Percentiles rank a stretch among this genome's conserved stretches.
These are phyloP conservation scores for Phaeotremella fagi DNA, from an alignment of 768 basidiomycete species.

Conservation along the genomic window DNA sequence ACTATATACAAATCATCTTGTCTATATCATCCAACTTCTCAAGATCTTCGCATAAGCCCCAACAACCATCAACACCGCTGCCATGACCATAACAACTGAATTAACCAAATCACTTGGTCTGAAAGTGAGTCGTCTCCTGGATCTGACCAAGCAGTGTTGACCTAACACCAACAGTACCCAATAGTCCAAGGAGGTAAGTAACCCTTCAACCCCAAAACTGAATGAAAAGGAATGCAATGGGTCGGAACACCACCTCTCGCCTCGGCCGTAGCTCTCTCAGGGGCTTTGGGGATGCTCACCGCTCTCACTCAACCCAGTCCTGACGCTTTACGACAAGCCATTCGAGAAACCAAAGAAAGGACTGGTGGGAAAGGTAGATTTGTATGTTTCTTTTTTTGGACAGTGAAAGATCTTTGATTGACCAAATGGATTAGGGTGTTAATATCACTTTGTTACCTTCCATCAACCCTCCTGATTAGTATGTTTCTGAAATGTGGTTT, in stretches of 20 bases:
- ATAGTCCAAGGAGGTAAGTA: constrained; percentile 36
- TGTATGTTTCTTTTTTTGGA: constrained; percentile 18
- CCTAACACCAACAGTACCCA: constrained; percentile 23
- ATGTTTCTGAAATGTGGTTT: constrained; percentile 45
- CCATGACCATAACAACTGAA: constrained; percentile 32
- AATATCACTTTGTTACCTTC: constrained; percentile 75
- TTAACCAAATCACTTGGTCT: constrained; percentile 32
- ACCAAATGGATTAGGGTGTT: constrained; percentile 72
- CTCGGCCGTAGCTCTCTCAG: constrained; percentile 31
- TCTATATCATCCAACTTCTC: too few relatives aligned
- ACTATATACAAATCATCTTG: too few relatives aligned
- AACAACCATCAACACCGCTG: not conserved
- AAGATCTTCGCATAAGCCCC: not conserved
- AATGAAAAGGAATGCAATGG: constrained; percentile 46
- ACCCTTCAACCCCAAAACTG: not conserved
- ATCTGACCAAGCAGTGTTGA: not conserved
- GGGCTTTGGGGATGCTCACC: constrained; percentile 65
- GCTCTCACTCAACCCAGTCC: constrained; percentile 84
- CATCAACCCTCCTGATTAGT: constrained; percentile 87
- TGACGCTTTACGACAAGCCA: constrained; percentile 70
- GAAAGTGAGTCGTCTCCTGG: constrained; percentile 15
- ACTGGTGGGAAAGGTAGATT: constrained; percentile 35
- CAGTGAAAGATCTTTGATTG: not conserved
- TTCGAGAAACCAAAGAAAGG: constrained; percentile 66
- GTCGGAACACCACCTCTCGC: constrained; percentile 63